Evolutionary conservation across 169 alveolate species (phyloP), one percentile per base, ranked within the genome.

Genomic region (Eimeria zaria): DNA sequence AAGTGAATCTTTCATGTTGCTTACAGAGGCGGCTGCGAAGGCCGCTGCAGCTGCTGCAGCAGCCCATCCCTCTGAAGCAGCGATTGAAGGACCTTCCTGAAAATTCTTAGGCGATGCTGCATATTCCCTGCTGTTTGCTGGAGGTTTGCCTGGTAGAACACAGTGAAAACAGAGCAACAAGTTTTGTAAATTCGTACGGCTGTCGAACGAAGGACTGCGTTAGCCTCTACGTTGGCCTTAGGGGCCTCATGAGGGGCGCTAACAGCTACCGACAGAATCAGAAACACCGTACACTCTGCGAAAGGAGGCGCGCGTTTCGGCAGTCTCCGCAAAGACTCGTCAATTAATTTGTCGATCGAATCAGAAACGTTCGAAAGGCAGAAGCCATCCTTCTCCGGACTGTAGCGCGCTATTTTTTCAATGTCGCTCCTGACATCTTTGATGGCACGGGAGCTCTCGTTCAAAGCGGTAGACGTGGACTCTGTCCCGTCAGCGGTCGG

Each of bases 31-130:
- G 58, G 91, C 91, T 14, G 91, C 91, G 14, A 84, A 84, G 20
- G 91, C 91, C 39, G 91, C 76, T 53, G 91, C 91, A 5, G 91
- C 48, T 58, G 91, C 60, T 8, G 76, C 91, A 20, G 91, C 78
- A 18, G 74, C 91, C 91, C 91, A 84, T 18, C 78, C 91, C 41
- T 84, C 91, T 14, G 71, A 33, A 11, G 53, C 36, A 7, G 88
- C n/a, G 4, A 2, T 48, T 67, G 64, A 18, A 27, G 88, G 69
- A 30, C 88, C 44, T n/a, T 46, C 14, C 30, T 4, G 44, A 41
- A 30, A 41, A 48, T 46, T 78, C n/a, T n/a, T n/a, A n/a, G n/a
- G 44, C 1, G 16, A 48, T n/a, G 1, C 18, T 58, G 24, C 9
- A 12, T 3, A 46, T 78, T 46, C 30, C 30, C 88, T 27, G 30